Percentiles rank a stretch among this genome's conserved stretches.
These are phyloP conservation scores for Cladophialophora psammophila DNA, from an alignment of 2,329 filamentous ascomycete genomes.

Conservation along the genomic window DNA sequence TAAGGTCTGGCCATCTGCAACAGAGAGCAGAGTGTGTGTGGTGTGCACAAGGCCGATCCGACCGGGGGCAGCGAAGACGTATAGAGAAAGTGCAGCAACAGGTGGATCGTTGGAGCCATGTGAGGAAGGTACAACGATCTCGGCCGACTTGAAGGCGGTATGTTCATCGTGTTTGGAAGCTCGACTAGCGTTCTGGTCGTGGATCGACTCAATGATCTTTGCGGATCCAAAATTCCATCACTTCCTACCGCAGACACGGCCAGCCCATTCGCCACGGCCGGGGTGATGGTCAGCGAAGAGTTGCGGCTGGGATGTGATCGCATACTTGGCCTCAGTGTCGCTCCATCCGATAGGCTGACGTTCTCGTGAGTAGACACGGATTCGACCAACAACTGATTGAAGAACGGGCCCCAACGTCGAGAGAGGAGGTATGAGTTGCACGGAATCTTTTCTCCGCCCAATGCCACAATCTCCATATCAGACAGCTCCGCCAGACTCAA, in stretches of 20 bases:
- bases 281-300: conserved; percentile 87
- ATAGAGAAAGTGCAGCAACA: conserved; percentile 91
- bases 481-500: conserved; percentile 82
- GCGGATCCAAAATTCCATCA: conserved; percentile 34
- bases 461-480: conserved; percentile 96
- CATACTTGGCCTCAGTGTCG: conserved; percentile 73
- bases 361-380: conserved; percentile 70
- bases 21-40: conserved; percentile 93
- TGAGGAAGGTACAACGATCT: conserved; percentile 92
- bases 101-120: conserved; percentile 85
- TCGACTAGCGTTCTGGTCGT: conserved; percentile 49
- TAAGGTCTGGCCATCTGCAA: conserved; percentile 93
- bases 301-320: conserved; percentile 58
- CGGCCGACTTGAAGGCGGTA: conserved; percentile 70
- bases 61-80: conserved; percentile 84
- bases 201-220: conserved; percentile 38
- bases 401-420: conserved; percentile 92
- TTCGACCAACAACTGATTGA: conserved; percentile 88
- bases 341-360: conserved; percentile 66
- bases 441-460: conserved; percentile 88
- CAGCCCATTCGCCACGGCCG: conserved; percentile 48
- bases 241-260: conserved; percentile 14
- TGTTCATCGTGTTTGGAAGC: conserved; percentile 60
- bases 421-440: conserved; percentile 91
- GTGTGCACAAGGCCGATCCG: conserved; percentile 81